Base-by-base conservation (phyloP, 129 eudicot genomes). In the Centrapalus pauciflorus region DNA sequence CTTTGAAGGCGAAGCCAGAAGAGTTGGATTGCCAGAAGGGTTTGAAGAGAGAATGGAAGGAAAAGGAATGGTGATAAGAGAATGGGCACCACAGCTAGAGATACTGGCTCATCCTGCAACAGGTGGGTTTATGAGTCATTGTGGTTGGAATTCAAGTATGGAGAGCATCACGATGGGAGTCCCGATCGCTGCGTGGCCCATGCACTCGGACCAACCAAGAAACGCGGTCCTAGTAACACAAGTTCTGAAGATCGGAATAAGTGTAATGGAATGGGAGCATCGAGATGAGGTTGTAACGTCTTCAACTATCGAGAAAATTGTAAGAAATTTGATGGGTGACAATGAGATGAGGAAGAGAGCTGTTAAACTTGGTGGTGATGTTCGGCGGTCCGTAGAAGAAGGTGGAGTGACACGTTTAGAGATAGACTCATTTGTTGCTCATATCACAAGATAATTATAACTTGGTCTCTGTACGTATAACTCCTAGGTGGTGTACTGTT, bases 61-160 rank as follows among this genome's bases (percentile, higher is more conserved):
- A 12, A 46, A 6, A 1, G 79, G 79, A 13, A 45, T 58, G 20
- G 8, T 67, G 11, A 64, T 33, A 34, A 30, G 79, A 34, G 63
- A 35, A 7, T 74, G 79, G 73, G 73, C 67, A 3, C 79, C 67
- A 2, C 80, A 67, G 17, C 2, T 49, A 6, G 80, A 75, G 16
- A 75, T 75, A 20, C 20, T 74, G 32, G 73, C 33, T 1, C 79
- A 74, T 9, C 4, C 2, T 13, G 56, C 74, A 1, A 56, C 62
- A 0, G 69, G 74, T 23, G 73, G 73, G 12, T 73, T 73, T 34
- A 38, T 64, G 60, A 74, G 73, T 41, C 73, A 74, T 7, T 74
- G 83, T 41, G 83, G 83, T 8, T 79, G 80, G 80, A 79, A 79
- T 64, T 79, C 83, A 11, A 21, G 72, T 11, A 40, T 79, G 67